Conservation (phyloP, 2,329 filamentous ascomycete genomes). For the Tympanopsis confertula region DNA sequence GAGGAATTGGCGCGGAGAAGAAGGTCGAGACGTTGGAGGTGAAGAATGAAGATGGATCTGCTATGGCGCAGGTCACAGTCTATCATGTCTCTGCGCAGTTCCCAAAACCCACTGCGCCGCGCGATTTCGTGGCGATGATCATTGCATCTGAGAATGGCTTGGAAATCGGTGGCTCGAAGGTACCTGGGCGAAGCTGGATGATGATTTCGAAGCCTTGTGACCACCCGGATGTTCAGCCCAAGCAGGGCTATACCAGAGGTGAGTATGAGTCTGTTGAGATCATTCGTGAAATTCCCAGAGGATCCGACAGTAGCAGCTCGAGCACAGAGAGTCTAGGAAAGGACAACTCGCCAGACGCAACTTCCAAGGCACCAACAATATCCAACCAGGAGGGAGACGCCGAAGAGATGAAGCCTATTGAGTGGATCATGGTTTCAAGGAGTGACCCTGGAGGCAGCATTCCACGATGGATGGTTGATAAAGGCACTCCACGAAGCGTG, state of each 20-base stretch:
- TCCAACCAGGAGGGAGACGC: constrained; percentile 8
- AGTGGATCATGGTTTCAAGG: constrained; percentile 67
- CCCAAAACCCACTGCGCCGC: background rate
- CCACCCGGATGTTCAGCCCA: constrained; percentile 45
- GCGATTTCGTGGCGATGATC: background rate
- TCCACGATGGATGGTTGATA: constrained; percentile 61
- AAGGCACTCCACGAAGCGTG: constrained; percentile 56
- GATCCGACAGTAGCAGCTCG: background rate
- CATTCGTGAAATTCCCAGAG: constrained; percentile 56
- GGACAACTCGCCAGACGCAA: background rate
- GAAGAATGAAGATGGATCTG: constrained; percentile 2
- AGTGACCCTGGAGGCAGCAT: constrained; percentile 65
- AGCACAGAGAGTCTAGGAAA: constrained; percentile 5
- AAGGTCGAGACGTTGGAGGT: background rate
- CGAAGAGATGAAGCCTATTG: constrained; percentile 37
- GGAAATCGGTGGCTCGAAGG: constrained; percentile 6
- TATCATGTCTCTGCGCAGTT: constrained; percentile 4
- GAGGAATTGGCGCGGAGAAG: background rate
- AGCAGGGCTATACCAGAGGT: constrained; percentile 48
- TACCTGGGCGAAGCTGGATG: constrained; percentile 22
- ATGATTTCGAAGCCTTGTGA: constrained; percentile 55
- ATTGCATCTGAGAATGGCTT: constrained; percentile 4
- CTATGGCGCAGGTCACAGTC: constrained; percentile 3
- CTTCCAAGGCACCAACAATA: background rate
- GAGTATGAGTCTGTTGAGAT: constrained; percentile 62